phyloP scores from a whole-genome alignment of 306 rosid species.

The Acacia acuminata region DNA sequence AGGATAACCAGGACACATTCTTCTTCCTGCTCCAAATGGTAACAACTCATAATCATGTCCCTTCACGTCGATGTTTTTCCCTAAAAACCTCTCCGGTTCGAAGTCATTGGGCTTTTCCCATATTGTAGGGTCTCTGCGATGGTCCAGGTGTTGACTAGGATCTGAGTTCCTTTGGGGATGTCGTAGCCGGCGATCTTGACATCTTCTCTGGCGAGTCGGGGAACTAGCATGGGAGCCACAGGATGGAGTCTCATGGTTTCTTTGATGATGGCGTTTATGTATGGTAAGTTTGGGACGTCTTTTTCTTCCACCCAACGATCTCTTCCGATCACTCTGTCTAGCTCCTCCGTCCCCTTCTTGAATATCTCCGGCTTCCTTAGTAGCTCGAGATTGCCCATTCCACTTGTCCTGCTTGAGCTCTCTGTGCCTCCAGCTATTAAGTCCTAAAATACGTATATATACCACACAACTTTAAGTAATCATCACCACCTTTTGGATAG shows the following conservation, averaged over 20 bases:
- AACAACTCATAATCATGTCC: constrained; percentile 75
- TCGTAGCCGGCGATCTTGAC: constrained; percentile 56
- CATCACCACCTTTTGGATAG: neutral
- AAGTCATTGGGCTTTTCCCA: constrained; percentile 76
- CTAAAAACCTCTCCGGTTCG: constrained; percentile 65
- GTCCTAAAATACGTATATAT: constrained; percentile 40
- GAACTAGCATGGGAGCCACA: constrained; percentile 82
- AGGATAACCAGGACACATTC: constrained; percentile 87
- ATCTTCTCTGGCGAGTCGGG: constrained; percentile 54
- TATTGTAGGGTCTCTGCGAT: constrained; percentile 60
- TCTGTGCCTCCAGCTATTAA: constrained; percentile 83
- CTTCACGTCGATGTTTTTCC: constrained; percentile 56
- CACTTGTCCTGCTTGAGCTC: constrained; percentile 63
- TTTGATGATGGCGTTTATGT: constrained; percentile 53
- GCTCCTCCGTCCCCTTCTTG: constrained; percentile 59
- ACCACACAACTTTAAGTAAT: neutral
- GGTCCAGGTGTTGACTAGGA: constrained; percentile 57
- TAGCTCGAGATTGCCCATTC: constrained; percentile 87
- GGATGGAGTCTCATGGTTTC: constrained; percentile 89
- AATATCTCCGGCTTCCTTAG: constrained; percentile 61
- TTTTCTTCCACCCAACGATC: constrained; percentile 88
- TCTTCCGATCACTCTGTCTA: constrained; percentile 69
- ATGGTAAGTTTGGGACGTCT: constrained; percentile 62
- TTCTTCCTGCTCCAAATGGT: constrained; percentile 88
- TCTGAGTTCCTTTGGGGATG: constrained; percentile 64